A percentile compares a stretch with the other conserved stretches of the same genome.
These are phyloP conservation scores for Leccinum ponderosum DNA, from an alignment of 1,284 basidiomycete genomes.

Conservation along the genomic window DNA sequence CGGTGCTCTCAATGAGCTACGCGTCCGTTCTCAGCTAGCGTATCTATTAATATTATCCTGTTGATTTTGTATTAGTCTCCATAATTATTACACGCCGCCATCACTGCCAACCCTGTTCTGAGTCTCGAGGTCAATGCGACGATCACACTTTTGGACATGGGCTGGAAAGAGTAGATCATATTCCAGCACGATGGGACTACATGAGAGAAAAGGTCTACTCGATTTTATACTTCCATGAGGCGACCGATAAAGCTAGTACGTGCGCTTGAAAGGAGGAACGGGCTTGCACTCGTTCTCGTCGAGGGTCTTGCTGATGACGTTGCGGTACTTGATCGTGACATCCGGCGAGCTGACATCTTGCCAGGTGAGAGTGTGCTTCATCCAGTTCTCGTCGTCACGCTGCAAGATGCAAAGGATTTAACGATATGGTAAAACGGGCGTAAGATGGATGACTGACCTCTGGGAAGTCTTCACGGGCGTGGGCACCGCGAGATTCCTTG, in stretches of 20 bases:
- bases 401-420: slow-evolving; percentile 29
- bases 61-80: background rate
- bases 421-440: background rate
- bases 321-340: slow-evolving; percentile 89
- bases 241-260: slow-evolving; percentile 52
- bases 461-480: slow-evolving; percentile 95
- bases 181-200: slow-evolving; percentile 15
- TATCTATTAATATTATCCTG: background rate
- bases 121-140: background rate
- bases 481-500: slow-evolving; percentile 96
- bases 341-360: slow-evolving; percentile 74
- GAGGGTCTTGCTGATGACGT: slow-evolving; percentile 83
- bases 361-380: slow-evolving; percentile 93
- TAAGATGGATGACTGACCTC: slow-evolving; percentile 52
- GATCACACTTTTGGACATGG: background rate
- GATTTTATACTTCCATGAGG: background rate
- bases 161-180: slow-evolving; percentile 8
- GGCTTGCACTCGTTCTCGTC: slow-evolving; percentile 96
- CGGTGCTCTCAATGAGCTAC: background rate
- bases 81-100: background rate
- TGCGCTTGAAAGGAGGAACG: slow-evolving; percentile 87
- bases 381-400: slow-evolving; percentile 91
- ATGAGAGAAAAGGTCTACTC: slow-evolving; percentile 3
- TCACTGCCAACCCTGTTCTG: background rate
- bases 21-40: background rate